These are phyloP conservation scores for Cicer arietinum DNA, from an alignment of 306 rosid species.

Conservation along the genomic window DNA sequence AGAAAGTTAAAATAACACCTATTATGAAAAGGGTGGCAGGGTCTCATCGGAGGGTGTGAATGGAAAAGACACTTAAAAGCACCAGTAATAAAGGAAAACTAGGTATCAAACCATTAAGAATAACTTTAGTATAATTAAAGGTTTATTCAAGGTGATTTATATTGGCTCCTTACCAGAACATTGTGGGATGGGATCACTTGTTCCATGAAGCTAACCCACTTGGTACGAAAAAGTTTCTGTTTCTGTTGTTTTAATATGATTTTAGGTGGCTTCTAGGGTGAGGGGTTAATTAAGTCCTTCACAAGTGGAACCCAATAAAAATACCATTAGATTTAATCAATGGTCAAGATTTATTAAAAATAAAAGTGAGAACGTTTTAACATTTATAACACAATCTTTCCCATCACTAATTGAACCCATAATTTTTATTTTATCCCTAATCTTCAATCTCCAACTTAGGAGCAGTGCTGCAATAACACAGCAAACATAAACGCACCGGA, in stretches of 20 bases:
- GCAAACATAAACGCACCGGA: too few relatives aligned
- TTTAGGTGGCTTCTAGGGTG: too few relatives aligned
- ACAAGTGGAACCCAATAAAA: too few relatives aligned
- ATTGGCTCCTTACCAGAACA: not conserved
- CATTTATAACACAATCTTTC: too few relatives aligned
- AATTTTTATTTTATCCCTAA: too few relatives aligned
- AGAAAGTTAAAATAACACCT: conserved; percentile 5
- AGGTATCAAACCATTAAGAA: not conserved
- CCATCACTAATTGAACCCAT: too few relatives aligned
- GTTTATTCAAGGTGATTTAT: not conserved
- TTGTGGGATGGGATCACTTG: not conserved
- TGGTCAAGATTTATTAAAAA: too few relatives aligned
- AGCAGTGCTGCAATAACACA: too few relatives aligned
- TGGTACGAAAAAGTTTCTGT: conserved; percentile 5
- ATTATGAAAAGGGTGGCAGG: not conserved
- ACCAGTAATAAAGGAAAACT: not conserved
- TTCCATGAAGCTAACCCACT: not conserved
- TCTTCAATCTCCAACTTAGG: too few relatives aligned
- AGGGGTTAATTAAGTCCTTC: too few relatives aligned
- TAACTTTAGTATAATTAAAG: not conserved
- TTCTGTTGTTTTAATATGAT: not conserved
- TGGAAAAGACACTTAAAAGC: not conserved
- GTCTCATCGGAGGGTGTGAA: not conserved
- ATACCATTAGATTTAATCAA: too few relatives aligned
- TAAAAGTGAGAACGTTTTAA: too few relatives aligned